These are phyloP conservation scores for Boletus vinaceobasis DNA, from an alignment of 768 basidiomycete species.

Conservation along the genomic window DNA sequence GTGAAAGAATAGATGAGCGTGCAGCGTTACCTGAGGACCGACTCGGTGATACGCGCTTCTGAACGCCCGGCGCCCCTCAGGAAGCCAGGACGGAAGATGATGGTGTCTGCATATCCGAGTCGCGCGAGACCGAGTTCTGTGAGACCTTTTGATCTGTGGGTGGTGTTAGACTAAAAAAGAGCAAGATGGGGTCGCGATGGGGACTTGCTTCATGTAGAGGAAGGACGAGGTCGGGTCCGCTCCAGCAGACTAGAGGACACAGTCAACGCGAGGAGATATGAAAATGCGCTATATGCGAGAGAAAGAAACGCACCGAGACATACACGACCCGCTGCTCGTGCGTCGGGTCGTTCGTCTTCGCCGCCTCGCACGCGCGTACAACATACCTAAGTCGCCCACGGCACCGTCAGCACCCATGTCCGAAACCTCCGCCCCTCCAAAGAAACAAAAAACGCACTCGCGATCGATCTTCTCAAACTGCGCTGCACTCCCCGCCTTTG, in stretches of 20 bases:
- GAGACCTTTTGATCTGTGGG: constrained; percentile 62
- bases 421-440: neutral
- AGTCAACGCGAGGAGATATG: neutral
- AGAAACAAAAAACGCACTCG: constrained; percentile 46
- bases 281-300: neutral
- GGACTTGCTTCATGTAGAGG: constrained; percentile 47
- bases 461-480: constrained; percentile 76
- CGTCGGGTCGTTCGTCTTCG: constrained; percentile 44
- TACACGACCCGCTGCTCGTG: constrained; percentile 64
- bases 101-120: constrained; percentile 67
- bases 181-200: neutral
- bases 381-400: constrained; percentile 50
- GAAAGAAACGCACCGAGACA: constrained; percentile 43
- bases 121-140: constrained; percentile 67
- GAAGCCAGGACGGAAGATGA: constrained; percentile 64
- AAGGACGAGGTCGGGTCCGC: constrained; percentile 49
- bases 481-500: constrained; percentile 56
- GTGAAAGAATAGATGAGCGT: too few relatives aligned
- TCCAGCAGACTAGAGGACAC: constrained; percentile 39
- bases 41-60: constrained; percentile 41
- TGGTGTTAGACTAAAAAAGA: neutral
- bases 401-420: neutral
- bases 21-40: constrained; percentile 36
- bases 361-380: constrained; percentile 66
- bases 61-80: constrained; percentile 47